Evolutionary conservation across 2,329 filamentous ascomycete species (phyloP).

Genomic region (Hypomyces perniciosus): DNA sequence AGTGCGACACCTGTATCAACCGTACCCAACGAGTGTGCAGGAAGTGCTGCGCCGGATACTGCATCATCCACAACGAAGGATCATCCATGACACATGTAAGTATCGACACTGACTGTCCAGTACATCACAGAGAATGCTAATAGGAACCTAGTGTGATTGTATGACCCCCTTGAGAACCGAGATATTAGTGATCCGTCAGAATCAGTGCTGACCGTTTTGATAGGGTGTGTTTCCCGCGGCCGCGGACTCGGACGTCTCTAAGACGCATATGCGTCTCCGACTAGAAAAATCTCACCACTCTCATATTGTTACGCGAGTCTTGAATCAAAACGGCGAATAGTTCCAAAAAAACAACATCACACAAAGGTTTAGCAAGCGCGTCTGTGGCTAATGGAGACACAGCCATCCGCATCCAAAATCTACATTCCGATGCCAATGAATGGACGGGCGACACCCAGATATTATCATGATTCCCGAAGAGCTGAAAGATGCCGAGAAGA

Average conservation of each 20-base stretch:
- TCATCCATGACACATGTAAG: constrained; percentile 59
- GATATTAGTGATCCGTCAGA: neutral
- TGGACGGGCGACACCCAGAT: neutral
- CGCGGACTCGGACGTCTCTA: constrained; percentile 17
- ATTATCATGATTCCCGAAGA: constrained; percentile 3
- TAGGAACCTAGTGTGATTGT: constrained; percentile 15
- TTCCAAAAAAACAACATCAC: neutral
- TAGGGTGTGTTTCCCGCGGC: constrained; percentile 34
- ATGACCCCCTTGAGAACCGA: neutral
- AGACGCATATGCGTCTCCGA: neutral
- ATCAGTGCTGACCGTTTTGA: neutral
- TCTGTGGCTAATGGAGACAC: neutral
- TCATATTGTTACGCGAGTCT: neutral
- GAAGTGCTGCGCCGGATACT: constrained; percentile 74
- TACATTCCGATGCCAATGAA: neutral
- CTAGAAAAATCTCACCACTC: too few relatives aligned
- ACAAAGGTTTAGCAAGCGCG: neutral
- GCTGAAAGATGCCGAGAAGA: constrained; percentile 6
- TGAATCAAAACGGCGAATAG: constrained; percentile 6
- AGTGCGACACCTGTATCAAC: constrained; percentile 73
- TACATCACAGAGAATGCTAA: neutral
- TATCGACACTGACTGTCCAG: constrained; percentile 10
- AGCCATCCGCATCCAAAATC: neutral
- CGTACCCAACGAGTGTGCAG: constrained; percentile 65
- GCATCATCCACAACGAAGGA: constrained; percentile 75